Percentiles rank a stretch among this genome's conserved stretches.
Evolutionary conservation across 768 basidiomycete species (phyloP).

Genomic region (Tricholoma matsutake): DNA sequence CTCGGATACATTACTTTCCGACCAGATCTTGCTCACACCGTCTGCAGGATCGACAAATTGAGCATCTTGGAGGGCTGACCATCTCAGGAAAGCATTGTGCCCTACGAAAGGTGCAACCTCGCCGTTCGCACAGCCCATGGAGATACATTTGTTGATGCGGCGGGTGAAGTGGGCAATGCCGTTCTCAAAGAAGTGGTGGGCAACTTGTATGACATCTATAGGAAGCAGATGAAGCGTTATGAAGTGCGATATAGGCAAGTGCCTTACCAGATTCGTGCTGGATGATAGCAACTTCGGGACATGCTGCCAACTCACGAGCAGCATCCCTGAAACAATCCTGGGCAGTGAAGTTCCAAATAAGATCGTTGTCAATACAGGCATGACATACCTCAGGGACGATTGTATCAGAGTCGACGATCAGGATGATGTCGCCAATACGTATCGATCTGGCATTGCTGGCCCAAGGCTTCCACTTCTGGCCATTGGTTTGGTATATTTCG

Average conservation of each 20-base stretch:
- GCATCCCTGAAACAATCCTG: slow-evolving; percentile 89
- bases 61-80: slow-evolving; percentile 87
- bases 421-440: slow-evolving; percentile 74
- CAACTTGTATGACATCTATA: slow-evolving; percentile 86
- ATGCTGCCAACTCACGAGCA: slow-evolving; percentile 77
- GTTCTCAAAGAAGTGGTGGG: slow-evolving; percentile 87
- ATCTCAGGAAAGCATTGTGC: slow-evolving; percentile 86
- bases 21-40: slow-evolving; percentile 73
- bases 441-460: slow-evolving; percentile 71
- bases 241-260: neutral
- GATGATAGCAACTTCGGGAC: slow-evolving; percentile 83
- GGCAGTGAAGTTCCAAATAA: neutral
- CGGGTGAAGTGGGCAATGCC: slow-evolving; percentile 87
- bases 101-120: slow-evolving; percentile 84
- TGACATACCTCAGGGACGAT: slow-evolving; percentile 64
- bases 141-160: slow-evolving; percentile 81
- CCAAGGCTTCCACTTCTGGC: slow-evolving; percentile 65
- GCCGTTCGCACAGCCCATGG: slow-evolving; percentile 77
- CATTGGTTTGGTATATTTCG: slow-evolving; percentile 61
- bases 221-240: neutral
- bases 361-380: neutral
- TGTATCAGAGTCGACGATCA: slow-evolving; percentile 82
- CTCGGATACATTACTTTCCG: slow-evolving; percentile 78
- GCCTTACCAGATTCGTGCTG: slow-evolving; percentile 82
- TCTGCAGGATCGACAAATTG: slow-evolving; percentile 68